Percentiles rank a stretch among this genome's conserved stretches.
These are phyloP conservation scores for Penicillium sp. DNA, from an alignment of 2,329 filamentous ascomycete species.

Conservation along the genomic window DNA sequence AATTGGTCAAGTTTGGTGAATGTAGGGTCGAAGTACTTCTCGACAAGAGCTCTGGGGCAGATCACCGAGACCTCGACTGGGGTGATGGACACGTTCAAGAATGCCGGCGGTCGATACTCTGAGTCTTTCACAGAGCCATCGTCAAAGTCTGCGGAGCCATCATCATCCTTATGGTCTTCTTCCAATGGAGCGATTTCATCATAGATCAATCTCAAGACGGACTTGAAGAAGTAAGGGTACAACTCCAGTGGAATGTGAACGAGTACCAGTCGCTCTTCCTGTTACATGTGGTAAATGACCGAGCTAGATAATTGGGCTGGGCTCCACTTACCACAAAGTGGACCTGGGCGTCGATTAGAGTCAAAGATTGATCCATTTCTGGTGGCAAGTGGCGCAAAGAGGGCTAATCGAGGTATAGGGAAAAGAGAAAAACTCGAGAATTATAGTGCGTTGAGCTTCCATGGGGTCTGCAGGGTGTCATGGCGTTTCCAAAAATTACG, in stretches of 20 bases:
- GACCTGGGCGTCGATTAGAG: constrained; percentile 25
- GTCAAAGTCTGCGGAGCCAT: constrained; percentile 33
- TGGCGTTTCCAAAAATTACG: constrained; percentile 15
- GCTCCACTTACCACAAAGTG: constrained; percentile 21
- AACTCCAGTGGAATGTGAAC: constrained; percentile 85
- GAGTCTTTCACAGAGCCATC: constrained; percentile 21
- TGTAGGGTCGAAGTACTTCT: constrained; percentile 72
- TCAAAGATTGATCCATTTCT: constrained; percentile 23
- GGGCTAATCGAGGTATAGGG: not conserved
- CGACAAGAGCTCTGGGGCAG: constrained; percentile 74
- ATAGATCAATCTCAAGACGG: constrained; percentile 81
- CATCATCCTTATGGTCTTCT: constrained; percentile 44
- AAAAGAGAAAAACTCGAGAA: not conserved
- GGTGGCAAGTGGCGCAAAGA: not conserved
- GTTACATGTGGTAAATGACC: not conserved
- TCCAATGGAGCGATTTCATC: constrained; percentile 52
- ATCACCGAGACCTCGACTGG: constrained; percentile 91
- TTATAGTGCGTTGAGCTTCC: not conserved
- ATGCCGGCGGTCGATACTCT: constrained; percentile 65
- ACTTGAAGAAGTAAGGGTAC: constrained; percentile 76
- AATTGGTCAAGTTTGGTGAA: constrained; percentile 61
- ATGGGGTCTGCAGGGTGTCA: not conserved
- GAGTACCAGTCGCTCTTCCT: constrained; percentile 85
- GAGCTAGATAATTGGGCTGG: not conserved
- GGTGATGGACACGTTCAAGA: constrained; percentile 91